phyloP scores from a whole-genome alignment of 179 eudicot genomes.

The Beta lomatogona region DNA sequence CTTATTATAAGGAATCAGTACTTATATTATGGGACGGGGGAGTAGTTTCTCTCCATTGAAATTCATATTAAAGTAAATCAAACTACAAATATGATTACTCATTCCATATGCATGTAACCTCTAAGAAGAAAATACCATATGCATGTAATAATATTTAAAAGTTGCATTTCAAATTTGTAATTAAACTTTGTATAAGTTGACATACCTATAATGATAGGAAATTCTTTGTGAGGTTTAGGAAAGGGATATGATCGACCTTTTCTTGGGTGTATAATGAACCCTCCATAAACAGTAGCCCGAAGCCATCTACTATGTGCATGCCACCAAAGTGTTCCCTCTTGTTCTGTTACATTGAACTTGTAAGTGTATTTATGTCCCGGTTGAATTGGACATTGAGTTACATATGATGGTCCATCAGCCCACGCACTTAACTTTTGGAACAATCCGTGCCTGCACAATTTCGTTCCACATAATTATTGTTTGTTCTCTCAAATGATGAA shows the following conservation, averaged over 20 bases:
- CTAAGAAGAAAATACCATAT: too few species aligned
- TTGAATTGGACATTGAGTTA: slow-evolving; percentile 63
- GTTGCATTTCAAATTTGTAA: too few species aligned
- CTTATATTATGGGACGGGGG: too few species aligned
- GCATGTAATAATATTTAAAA: too few species aligned
- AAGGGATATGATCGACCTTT: slow-evolving; percentile 51
- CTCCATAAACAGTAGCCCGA: slow-evolving; percentile 74
- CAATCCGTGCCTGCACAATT: slow-evolving; percentile 58
- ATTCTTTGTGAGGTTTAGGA: slow-evolving; percentile 49
- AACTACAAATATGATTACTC: too few species aligned
- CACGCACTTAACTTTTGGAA: slow-evolving; percentile 53
- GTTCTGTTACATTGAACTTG: slow-evolving; percentile 49
- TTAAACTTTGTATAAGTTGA: too few species aligned
- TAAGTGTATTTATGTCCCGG: slow-evolving; percentile 57
- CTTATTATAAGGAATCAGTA: too few species aligned
- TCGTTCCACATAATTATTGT: background rate
- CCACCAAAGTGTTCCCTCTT: slow-evolving; percentile 84
- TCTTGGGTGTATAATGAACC: slow-evolving; percentile 55
- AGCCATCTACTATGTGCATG: slow-evolving; percentile 67
- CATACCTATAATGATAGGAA: slow-evolving; percentile 60
- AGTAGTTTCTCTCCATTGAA: too few species aligned
- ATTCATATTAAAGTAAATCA: too few species aligned
- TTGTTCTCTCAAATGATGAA: too few species aligned
- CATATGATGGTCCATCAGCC: slow-evolving; percentile 68
- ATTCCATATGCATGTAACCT: background rate